Percentiles rank a stretch among this genome's conserved stretches.
These are phyloP conservation scores for Colletotrichum sp. DNA, from an alignment of 2,329 filamentous ascomycete genomes.

Conservation along the genomic window DNA sequence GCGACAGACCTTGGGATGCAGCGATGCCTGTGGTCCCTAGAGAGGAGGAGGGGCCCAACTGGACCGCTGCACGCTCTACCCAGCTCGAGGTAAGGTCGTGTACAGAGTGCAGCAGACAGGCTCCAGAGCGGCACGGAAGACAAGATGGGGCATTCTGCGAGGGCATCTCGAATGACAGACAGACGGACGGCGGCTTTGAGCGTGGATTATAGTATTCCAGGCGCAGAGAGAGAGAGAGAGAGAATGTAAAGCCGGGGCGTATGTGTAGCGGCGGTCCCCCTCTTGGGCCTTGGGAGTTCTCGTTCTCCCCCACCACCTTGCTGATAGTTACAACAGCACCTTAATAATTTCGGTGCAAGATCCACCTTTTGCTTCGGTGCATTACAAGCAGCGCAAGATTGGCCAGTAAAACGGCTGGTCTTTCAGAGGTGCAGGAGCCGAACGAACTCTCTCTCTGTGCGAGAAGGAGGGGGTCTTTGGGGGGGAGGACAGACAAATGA, in stretches of 20 bases:
- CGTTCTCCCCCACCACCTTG: not conserved
- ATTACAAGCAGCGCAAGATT: not conserved
- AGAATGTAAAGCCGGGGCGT: not conserved
- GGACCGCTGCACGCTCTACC: not conserved
- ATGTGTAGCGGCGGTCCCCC: not conserved
- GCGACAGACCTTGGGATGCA: not conserved
- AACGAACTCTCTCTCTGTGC: not conserved
- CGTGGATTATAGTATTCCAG: not conserved
- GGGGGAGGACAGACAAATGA: not conserved
- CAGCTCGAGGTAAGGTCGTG: not conserved
- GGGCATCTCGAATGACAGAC: not conserved
- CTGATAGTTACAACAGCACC: not conserved
- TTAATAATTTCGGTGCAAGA: slow-evolving; percentile 21
- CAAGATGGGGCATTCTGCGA: not conserved
- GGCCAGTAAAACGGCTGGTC: slow-evolving; percentile 5
- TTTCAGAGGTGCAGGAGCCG: not conserved
- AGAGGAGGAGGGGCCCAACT: not conserved
- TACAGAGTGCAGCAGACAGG: not conserved
- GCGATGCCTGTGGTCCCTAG: not conserved
- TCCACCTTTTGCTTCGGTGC: slow-evolving; percentile 17
- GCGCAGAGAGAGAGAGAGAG: not conserved
- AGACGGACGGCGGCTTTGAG: not conserved
- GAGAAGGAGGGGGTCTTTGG: not conserved
- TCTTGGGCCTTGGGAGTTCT: not conserved
- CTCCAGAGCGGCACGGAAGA: not conserved